Conservation (phyloP, 2,329 filamentous ascomycete genomes). For the Ophiostoma ips region DNA sequence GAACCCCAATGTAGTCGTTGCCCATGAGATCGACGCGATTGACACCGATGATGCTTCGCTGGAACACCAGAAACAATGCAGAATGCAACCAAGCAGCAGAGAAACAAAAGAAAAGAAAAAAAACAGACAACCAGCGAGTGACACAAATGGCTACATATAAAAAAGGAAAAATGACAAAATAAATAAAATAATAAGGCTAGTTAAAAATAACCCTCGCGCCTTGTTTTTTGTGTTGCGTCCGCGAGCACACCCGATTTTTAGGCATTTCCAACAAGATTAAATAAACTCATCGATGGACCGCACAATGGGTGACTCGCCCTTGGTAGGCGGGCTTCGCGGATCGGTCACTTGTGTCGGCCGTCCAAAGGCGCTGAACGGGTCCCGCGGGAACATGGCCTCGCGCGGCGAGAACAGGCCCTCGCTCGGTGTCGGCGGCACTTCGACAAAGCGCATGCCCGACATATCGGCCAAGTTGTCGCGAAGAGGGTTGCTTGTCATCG, state of each 20-base stretch:
- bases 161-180: neutral
- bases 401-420: constrained; percentile 41
- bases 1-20: neutral
- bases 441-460: constrained; percentile 37
- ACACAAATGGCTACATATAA: neutral
- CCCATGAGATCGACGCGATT: neutral
- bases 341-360: constrained; percentile 41
- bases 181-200: neutral
- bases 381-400: constrained; percentile 37
- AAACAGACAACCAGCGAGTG: too few species aligned
- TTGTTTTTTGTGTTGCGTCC: too few species aligned
- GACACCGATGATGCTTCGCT: neutral
- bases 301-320: constrained; percentile 60
- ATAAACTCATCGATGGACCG: constrained; percentile 67
- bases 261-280: too few species aligned
- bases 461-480: constrained; percentile 31
- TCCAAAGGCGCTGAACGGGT: constrained; percentile 38
- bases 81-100: neutral
- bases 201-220: too few species aligned
- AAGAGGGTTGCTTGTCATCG: constrained; percentile 57
- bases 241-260: too few species aligned
- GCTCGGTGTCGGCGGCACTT: constrained; percentile 36
- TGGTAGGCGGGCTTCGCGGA: constrained; percentile 61
- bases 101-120: too few species aligned
- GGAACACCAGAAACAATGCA: neutral